A percentile compares a stretch with the other conserved stretches of the same genome.
These are phyloP conservation scores for Wickerhamiella occidentalis DNA, from an alignment of 805 yeast species.

Conservation along the genomic window DNA sequence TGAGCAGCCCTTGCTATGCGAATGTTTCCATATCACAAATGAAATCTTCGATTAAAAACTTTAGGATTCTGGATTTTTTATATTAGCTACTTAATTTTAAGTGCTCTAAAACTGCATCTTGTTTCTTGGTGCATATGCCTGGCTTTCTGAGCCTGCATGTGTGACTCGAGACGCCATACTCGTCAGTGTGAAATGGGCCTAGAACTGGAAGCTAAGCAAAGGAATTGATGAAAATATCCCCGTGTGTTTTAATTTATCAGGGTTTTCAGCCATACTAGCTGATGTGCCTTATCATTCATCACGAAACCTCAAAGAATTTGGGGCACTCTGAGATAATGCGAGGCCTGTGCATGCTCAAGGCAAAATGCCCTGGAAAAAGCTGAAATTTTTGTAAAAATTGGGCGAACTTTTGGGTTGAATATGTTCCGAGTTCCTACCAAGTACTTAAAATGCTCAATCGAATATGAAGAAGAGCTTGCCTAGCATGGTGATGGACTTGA, in stretches of 20 bases:
- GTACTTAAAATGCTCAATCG: no score
- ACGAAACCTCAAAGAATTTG: no score
- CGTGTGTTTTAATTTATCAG: no score
- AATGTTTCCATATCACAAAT: neutral
- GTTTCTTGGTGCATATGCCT: neutral
- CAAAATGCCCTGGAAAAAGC: neutral
- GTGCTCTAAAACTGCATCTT: neutral
- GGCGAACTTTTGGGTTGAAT: no score
- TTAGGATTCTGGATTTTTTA: constrained; percentile 3
- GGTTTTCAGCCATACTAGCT: no score
- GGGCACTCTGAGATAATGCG: neutral
- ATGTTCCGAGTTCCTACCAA: no score
- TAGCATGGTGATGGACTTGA: neutral
- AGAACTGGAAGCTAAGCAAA: no score
- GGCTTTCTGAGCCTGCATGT: neutral
- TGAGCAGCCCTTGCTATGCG: neutral
- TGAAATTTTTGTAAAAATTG: no score
- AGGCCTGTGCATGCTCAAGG: neutral
- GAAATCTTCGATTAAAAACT: neutral
- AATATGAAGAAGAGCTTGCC: no score
- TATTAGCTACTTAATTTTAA: neutral
- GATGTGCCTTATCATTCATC: no score
- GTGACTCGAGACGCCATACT: neutral
- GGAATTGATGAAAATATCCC: no score
- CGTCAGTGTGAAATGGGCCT: neutral